phyloP scores from a whole-genome alignment of 371 early-diverging fungal species.

The Capniomyces stellatus region DNA sequence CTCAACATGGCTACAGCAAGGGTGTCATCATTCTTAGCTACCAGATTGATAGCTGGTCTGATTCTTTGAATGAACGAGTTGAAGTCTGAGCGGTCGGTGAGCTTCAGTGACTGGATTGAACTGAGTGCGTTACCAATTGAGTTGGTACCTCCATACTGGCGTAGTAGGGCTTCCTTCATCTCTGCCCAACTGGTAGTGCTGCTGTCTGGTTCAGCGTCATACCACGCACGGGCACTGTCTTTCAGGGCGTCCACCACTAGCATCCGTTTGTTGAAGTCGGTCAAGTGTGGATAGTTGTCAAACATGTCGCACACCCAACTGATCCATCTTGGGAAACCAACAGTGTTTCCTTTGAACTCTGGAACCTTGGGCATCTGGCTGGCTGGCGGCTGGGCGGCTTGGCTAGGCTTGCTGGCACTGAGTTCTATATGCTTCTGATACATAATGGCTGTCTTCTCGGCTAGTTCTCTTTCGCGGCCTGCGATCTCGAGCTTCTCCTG shows the following conservation, averaged over 20 bases:
- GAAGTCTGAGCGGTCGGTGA: not conserved
- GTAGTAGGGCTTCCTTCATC: not conserved
- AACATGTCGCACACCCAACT: not conserved
- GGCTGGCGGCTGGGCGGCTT: not conserved
- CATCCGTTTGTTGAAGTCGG: not conserved
- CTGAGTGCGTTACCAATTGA: not conserved
- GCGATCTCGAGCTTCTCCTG: conserved; percentile 1
- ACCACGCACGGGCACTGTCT: not conserved
- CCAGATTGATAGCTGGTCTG: not conserved
- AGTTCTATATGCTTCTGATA: not conserved
- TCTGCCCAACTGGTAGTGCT: not conserved
- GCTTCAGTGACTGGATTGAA: not conserved
- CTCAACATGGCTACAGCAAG: not conserved
- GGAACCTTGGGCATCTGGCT: not conserved
- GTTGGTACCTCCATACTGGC: not conserved
- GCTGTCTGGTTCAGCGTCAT: not conserved
- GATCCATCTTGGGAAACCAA: not conserved
- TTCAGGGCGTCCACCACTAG: not conserved
- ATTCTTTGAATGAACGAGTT: not conserved
- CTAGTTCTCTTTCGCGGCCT: not conserved
- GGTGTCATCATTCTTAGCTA: not conserved
- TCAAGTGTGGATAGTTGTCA: not conserved
- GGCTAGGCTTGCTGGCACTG: not conserved
- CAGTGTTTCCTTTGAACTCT: not conserved
- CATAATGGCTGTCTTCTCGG: not conserved